These are phyloP conservation scores for Closterium sp. DNA, from an alignment of 139 green algal genomes.

Conservation along the genomic window DNA sequence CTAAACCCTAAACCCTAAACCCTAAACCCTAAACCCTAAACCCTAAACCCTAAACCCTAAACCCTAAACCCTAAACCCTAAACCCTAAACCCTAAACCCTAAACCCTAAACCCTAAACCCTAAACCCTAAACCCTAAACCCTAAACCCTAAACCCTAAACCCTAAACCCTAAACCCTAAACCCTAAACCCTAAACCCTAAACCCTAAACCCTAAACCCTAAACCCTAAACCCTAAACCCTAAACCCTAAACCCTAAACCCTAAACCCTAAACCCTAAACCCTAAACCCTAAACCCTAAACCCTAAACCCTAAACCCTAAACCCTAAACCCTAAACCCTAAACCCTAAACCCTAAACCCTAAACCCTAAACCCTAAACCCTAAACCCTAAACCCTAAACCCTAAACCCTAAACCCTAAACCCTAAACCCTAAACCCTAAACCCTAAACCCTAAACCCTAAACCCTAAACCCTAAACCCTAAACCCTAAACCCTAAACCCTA, in stretches of 20 bases:
- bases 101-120: slow-evolving; percentile 11
- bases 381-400: neutral
- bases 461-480: slow-evolving; percentile 11
- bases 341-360: slow-evolving; percentile 9
- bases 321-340: slow-evolving; percentile 3
- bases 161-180: slow-evolving; percentile 12
- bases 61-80: no score
- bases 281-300: neutral
- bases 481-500: slow-evolving; percentile 11
- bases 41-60: no score
- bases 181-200: neutral
- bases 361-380: slow-evolving; percentile 5
- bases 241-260: slow-evolving; percentile 8
- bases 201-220: neutral
- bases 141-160: slow-evolving; percentile 12
- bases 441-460: neutral
- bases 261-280: slow-evolving; percentile 11
- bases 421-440: slow-evolving; percentile 5
- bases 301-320: slow-evolving; percentile 1
- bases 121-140: neutral
- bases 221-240: slow-evolving; percentile 11
- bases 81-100: neutral
- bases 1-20: no score
- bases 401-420: neutral
- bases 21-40: no score